Evolutionary conservation across 2,329 filamentous ascomycete species (phyloP), one percentile per base, ranked within the genome.

Genomic region (Plenodomus biglobosus): DNA sequence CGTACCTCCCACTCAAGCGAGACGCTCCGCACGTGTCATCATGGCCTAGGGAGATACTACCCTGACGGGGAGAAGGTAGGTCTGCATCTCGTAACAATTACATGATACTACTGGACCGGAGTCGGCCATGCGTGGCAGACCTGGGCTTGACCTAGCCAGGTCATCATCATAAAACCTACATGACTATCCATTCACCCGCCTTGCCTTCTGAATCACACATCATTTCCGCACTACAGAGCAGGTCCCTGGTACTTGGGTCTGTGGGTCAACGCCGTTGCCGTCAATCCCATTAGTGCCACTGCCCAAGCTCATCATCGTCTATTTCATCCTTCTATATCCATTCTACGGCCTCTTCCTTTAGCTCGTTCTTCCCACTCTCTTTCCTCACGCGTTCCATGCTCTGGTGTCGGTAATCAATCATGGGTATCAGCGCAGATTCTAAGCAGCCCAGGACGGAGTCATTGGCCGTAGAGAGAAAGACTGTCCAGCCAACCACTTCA

Each of bases 1-100:
- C 57, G 45, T n/a, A n/a, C 55, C 58, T 52, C 55, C 44, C 41
- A 53, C 51, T 56, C 48, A 46, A 56, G 55, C 50, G 57, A 48
- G 41, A 48, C 52, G 50, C 54, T 53, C 56, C 48, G 62, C 65
- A 64, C 62, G 61, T 68, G 67, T 67, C 58, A 65, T 53, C 44
- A 62, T 68, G 60, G 57, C 51, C 47, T 56, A 58, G 40, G 41
- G 48, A 39, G 48, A 50, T 55, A 53, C 54, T 56, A 52, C 48
- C 58, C 57, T 65, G 58, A 57, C 51, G 46, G 57, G 13, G 50
- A 58, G 37, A 51, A 58, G 58, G 66, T 69, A 62, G 65, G 66
- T 68, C 50, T 55, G 55, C 49, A 48, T 52, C 47, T 53, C 54
- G 56, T 59, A 60, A 50, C 55, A n/a, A n/a, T n/a, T n/a, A n/a